Base-by-base conservation (phyloP, 2,329 filamentous ascomycete genomes). In the Fusarium chuoi region DNA sequence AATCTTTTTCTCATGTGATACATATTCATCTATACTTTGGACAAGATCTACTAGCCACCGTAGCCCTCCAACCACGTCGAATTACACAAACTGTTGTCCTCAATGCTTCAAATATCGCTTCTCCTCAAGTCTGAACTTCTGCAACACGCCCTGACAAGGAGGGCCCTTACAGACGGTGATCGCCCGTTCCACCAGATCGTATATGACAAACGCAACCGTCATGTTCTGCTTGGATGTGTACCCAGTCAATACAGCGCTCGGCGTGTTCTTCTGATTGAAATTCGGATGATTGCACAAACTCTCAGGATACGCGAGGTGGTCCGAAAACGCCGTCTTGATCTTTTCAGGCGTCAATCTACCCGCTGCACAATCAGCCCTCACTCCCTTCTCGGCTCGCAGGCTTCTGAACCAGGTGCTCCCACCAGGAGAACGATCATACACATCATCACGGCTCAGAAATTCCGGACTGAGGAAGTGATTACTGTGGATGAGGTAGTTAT, bases 281-380 rank as follows among this genome's bases (percentile, higher is more conserved):
- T 55, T 55, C 4, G 36, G 35, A n/a, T 55, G 51, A 28, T 55
- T 55, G 11, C 51, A 55, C 26, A 55, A 11, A 11, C 51, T 55
- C 20, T 55, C 51, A 7, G 51, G 51, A 6, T 55, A 55, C 0
- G 51, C 51, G 4, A 55, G 1, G 3, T 55, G 51, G 2, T 55
- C 51, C 1, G 51, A 55, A 28, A 55, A 55, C 0, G 51, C 51
- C 2, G 20, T 1, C 10, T 2, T 41, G 20, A 55, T 55, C 36
- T 55, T 55, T 11, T 55, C 51, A 3, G 26, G 20, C 10, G 51
- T 55, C 26, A 55, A 26, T 8, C 51, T 55, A 8, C 51, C 51
- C 14, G 15, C 51, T 1, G 20, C 26, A 1, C 51, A 55, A 3
- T 55, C 51, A 0, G 20, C 20, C 14, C 51, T 55, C 10, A 55